Evolutionary conservation across 1,284 basidiomycete genomes (phyloP).

Genomic region (Apiotrichum siamense): DNA sequence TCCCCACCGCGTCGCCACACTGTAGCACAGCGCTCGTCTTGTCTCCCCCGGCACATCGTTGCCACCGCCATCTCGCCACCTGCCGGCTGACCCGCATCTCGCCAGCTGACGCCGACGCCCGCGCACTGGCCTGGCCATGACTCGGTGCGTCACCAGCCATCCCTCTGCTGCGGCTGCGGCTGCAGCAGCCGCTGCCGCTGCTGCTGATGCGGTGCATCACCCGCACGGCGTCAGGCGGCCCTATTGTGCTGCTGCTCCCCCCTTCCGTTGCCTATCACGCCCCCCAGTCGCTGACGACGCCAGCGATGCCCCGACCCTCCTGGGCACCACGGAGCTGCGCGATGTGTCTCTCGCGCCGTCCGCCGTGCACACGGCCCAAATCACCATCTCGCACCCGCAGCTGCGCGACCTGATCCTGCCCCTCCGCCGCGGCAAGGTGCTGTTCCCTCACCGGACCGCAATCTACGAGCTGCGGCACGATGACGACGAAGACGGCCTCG

Average conservation of each 20-base stretch:
- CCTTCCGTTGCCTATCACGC: not conserved
- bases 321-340: constrained; percentile 33
- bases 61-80: too few relatives aligned
- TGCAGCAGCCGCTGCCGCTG: not conserved
- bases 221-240: too few relatives aligned
- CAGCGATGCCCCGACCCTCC: constrained; percentile 31
- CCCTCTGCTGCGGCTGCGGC: not conserved
- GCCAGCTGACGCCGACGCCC: too few relatives aligned
- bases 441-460: constrained; percentile 33
- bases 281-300: not conserved
- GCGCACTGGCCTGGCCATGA: not conserved
- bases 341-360: constrained; percentile 34
- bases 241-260: too few relatives aligned
- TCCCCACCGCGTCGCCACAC: too few relatives aligned
- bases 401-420: constrained; percentile 44
- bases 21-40: too few relatives aligned
- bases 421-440: constrained; percentile 28
- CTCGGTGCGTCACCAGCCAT: not conserved
- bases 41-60: too few relatives aligned
- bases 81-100: too few relatives aligned
- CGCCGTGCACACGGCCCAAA: constrained; percentile 26
- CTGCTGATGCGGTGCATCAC: not conserved
- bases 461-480: constrained; percentile 32
- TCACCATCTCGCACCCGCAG: constrained; percentile 46
- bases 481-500: constrained; percentile 1